Evolutionary conservation across 2,329 filamentous ascomycete species (phyloP).

Genomic region (Waltergamsia citrina): DNA sequence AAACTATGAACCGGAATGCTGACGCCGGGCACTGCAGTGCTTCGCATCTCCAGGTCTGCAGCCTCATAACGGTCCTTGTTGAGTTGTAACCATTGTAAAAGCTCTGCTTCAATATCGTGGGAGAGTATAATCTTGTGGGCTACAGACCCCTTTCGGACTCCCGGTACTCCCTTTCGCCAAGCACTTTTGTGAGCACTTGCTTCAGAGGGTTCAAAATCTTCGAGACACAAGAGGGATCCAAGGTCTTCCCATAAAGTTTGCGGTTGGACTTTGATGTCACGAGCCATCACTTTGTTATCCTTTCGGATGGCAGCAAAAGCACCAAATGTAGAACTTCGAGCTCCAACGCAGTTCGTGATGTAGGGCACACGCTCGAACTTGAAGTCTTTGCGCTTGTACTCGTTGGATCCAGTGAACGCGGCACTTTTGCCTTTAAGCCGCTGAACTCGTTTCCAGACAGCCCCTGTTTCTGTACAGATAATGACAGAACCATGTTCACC

Average conservation of each 20-base stretch:
- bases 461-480: constrained; percentile 83
- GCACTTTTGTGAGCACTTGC: not conserved
- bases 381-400: constrained; percentile 72
- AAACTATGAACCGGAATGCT: constrained; percentile 77
- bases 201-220: constrained; percentile 38
- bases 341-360: constrained; percentile 73
- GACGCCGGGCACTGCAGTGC: constrained; percentile 56
- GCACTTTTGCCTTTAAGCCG: constrained; percentile 71
- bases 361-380: constrained; percentile 90
- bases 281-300: constrained; percentile 72
- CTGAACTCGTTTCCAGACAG: constrained; percentile 84
- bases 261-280: constrained; percentile 56
- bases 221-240: constrained; percentile 58
- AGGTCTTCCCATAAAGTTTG: constrained; percentile 68
- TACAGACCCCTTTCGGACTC: constrained; percentile 39
- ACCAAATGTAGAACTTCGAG: constrained; percentile 81
- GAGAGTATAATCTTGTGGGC: constrained; percentile 49
- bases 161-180: constrained; percentile 19
- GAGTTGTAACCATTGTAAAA: constrained; percentile 37
- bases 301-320: constrained; percentile 81
- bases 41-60: constrained; percentile 35
- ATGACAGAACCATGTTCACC: constrained; percentile 93
- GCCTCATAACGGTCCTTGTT: constrained; percentile 28
- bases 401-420: constrained; percentile 29
- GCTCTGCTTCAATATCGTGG: constrained; percentile 55